Evolutionary conservation across 2,329 filamentous ascomycete genomes (phyloP).

Genomic region (Malbranchea cinnamomea): DNA sequence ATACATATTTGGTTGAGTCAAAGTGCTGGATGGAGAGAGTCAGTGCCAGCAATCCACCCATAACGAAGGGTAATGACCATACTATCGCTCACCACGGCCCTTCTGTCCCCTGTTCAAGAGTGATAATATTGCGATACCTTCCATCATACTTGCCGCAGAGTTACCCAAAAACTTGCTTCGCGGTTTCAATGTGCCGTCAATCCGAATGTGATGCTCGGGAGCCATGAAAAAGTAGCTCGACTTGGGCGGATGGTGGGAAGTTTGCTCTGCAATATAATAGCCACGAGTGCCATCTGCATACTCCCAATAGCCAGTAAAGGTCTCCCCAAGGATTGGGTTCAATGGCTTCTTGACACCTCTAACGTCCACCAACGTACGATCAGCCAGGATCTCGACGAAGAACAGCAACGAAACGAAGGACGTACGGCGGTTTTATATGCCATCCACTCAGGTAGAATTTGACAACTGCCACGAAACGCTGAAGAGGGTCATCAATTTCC

Average conservation of each 20-base stretch:
- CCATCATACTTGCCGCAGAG: constrained; percentile 96
- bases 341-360: constrained; percentile 97
- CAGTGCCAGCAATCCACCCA: constrained; percentile 7
- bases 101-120: constrained; percentile 63
- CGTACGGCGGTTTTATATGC: constrained; percentile 95
- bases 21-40: constrained; percentile 41
- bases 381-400: background rate
- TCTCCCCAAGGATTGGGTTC: constrained; percentile 90
- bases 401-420: constrained; percentile 11
- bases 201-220: constrained; percentile 81
- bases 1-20: constrained; percentile 99
- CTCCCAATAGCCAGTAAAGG: constrained; percentile 92
- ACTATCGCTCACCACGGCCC: constrained; percentile 72
- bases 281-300: constrained; percentile 68
- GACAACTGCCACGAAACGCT: constrained; percentile 86
- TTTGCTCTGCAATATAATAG: constrained; percentile 96
- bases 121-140: constrained; percentile 77
- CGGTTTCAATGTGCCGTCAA: constrained; percentile 90
- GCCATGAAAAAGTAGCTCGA: constrained; percentile 99
- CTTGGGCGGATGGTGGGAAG: constrained; percentile 94
- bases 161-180: constrained; percentile 92
- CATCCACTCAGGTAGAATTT: constrained; percentile 98
- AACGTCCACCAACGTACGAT: constrained; percentile 5
- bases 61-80: constrained; percentile 23
- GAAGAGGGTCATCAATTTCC: constrained; percentile 69